These are phyloP conservation scores for Eucalyptus polyanthemos DNA, from an alignment of 345 rosid species.

Conservation along the genomic window DNA sequence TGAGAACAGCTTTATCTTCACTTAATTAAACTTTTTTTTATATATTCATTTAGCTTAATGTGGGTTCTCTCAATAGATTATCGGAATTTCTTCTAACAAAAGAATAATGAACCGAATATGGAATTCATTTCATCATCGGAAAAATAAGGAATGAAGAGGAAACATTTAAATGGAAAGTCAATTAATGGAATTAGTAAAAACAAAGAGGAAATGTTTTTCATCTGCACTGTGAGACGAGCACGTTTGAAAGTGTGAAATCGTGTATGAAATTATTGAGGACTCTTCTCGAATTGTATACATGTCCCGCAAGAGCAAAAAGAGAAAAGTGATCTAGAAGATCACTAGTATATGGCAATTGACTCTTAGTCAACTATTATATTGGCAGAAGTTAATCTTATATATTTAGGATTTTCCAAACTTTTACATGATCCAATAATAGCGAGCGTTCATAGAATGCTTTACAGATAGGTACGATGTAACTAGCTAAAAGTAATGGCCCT, in stretches of 20 bases:
- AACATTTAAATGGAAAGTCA: not conserved
- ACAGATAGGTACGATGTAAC: not conserved
- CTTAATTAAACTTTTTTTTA: too few relatives aligned
- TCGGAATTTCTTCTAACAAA: too few relatives aligned
- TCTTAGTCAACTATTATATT: not conserved
- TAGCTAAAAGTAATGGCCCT: not conserved
- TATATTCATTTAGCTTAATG: not conserved
- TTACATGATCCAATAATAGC: not conserved
- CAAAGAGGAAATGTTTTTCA: not conserved
- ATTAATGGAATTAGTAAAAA: not conserved
- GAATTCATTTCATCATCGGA: not conserved
- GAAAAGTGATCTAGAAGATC: not conserved
- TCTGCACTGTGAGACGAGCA: not conserved
- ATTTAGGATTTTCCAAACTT: not conserved
- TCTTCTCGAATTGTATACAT: not conserved
- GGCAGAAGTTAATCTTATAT: not conserved
- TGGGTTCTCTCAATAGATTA: too few relatives aligned
- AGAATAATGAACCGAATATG: not conserved
- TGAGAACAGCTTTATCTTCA: too few relatives aligned
- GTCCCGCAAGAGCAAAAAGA: not conserved
- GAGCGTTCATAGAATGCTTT: not conserved
- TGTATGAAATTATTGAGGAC: not conserved
- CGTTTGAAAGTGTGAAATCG: not conserved
- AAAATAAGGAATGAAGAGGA: not conserved
- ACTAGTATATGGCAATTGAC: not conserved